These are phyloP conservation scores for Fraxinus latifolia DNA, from an alignment of 305 asterid genomes.

Conservation along the genomic window DNA sequence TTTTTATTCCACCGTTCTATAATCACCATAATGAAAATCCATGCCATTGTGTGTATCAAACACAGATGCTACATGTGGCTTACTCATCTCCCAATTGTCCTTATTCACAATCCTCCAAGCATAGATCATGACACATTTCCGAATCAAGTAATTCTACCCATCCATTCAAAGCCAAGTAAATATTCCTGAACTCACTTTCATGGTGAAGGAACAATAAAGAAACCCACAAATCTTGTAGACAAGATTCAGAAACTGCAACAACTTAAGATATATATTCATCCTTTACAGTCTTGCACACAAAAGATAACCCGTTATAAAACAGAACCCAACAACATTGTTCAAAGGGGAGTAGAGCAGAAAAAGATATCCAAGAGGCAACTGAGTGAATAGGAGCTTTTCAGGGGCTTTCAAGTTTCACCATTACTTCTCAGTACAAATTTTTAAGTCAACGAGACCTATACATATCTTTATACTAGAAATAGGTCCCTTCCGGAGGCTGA, in stretches of 20 bases:
- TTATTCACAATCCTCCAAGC: not conserved
- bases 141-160: not conserved
- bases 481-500: slow-evolving; percentile 60
- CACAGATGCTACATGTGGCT: not conserved
- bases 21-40: not conserved
- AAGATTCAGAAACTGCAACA: not conserved
- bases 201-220: not conserved
- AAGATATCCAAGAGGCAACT: slow-evolving; percentile 19
- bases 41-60: not conserved
- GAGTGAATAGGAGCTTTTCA: slow-evolving; percentile 9
- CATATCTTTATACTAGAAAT: slow-evolving; percentile 34
- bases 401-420: not conserved
- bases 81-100: not conserved
- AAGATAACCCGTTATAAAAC: slow-evolving; percentile 18
- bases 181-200: not conserved
- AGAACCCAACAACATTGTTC: slow-evolving; percentile 23
- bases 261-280: not conserved
- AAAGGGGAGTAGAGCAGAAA: slow-evolving; percentile 8
- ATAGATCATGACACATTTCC: not conserved
- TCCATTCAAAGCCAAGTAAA: not conserved
- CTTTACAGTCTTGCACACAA: slow-evolving; percentile 1
- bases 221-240: not conserved
- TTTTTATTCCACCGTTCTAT: not conserved
- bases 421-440: not conserved
- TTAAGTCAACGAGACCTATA: slow-evolving; percentile 10